Evolutionary conservation across 169 alveolate species (phyloP).

Genomic region (Plasmodium inui): DNA sequence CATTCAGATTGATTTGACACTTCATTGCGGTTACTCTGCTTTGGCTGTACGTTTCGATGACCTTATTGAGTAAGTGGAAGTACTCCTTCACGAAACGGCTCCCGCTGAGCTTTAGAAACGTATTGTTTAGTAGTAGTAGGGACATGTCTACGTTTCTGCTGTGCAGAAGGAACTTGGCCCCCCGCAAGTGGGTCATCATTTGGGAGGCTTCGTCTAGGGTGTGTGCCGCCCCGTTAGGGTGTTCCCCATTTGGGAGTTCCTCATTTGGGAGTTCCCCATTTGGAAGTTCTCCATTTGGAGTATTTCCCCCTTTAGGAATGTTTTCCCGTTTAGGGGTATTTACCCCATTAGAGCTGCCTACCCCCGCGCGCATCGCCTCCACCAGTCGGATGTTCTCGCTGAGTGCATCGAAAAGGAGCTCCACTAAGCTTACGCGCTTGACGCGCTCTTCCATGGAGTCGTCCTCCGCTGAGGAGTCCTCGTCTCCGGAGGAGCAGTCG

Average conservation of each 20-base stretch:
- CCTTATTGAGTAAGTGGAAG: conserved; percentile 28
- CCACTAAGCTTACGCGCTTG: not conserved
- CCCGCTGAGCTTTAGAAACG: conserved; percentile 17
- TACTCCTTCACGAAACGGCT: conserved; percentile 41
- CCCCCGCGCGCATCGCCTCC: not conserved
- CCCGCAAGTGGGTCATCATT: not conserved
- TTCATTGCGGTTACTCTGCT: conserved; percentile 28
- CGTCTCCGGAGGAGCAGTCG: not conserved
- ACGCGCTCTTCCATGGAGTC: not conserved
- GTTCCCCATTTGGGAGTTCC: not conserved
- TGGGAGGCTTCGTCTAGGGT: not conserved
- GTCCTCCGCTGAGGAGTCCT: too few species aligned
- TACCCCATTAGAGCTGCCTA: not conserved
- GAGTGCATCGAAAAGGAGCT: not conserved
- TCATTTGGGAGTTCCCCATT: not conserved
- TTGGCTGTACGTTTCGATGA: conserved; percentile 43
- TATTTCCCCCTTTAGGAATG: not conserved
- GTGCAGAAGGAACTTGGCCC: not conserved
- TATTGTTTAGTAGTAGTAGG: conserved; percentile 40
- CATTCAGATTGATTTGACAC: conserved; percentile 43
- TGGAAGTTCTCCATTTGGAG: not conserved
- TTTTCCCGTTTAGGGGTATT: not conserved
- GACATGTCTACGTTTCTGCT: conserved; percentile 20
- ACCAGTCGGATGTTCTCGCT: conserved; percentile 1
- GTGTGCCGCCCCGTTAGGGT: not conserved